These are phyloP conservation scores for Jackrogersella multiformis DNA, from an alignment of 495 filamentous ascomycete species.

Conservation along the genomic window DNA sequence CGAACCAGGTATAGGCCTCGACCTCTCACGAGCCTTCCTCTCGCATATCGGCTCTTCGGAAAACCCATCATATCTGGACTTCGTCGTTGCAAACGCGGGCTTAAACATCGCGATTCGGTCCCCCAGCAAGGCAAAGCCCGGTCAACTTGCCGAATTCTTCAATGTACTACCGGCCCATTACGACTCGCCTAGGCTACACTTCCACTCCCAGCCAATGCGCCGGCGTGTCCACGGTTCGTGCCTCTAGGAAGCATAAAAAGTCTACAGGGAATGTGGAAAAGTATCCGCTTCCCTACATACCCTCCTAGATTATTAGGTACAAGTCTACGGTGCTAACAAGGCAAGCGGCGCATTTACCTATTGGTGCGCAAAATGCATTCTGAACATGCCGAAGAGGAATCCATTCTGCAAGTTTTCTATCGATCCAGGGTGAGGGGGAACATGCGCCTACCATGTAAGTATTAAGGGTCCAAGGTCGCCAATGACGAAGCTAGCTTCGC, in stretches of 20 bases:
- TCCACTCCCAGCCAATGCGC: constrained; percentile 43
- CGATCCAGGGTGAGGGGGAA: constrained; percentile 21
- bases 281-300: constrained; percentile 26
- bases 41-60: constrained; percentile 34
- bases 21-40: constrained; percentile 49
- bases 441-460: neutral
- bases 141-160: constrained; percentile 23
- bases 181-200: constrained; percentile 55
- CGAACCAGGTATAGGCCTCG: constrained; percentile 51
- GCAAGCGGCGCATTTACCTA: constrained; percentile 53
- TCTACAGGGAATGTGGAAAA: constrained; percentile 39
- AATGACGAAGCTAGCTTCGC: constrained; percentile 5
- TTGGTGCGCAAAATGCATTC: constrained; percentile 50
- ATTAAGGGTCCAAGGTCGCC: neutral
- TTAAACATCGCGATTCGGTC: constrained; percentile 40
- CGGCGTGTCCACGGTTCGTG: constrained; percentile 47
- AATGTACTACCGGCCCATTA: constrained; percentile 45
- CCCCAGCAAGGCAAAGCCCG: constrained; percentile 28
- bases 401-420: constrained; percentile 49
- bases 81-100: constrained; percentile 60
- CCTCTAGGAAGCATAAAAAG: constrained; percentile 46
- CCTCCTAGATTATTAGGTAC: neutral
- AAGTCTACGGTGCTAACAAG: constrained; percentile 53
- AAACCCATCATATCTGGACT: constrained; percentile 52
- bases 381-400: constrained; percentile 41